Percentiles rank a stretch among this genome's conserved stretches.
Evolutionary conservation across 73 alveolate genomes (phyloP).

Genomic region (Breviolum minutum): DNA sequence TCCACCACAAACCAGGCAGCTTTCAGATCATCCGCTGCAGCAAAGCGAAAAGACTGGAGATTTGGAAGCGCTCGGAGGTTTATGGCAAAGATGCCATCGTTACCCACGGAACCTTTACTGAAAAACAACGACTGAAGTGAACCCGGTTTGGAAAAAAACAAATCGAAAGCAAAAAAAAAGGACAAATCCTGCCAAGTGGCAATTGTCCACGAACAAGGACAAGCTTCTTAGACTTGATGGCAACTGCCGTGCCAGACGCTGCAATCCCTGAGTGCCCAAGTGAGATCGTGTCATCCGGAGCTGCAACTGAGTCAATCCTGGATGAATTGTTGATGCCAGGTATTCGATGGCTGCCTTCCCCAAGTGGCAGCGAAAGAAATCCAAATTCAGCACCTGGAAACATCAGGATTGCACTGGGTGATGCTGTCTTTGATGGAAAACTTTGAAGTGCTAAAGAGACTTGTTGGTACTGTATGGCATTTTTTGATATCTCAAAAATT

Average conservation of each 20-base stretch:
- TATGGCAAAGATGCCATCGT: slow-evolving; percentile 20
- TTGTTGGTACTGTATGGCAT: too few relatives aligned
- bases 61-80: slow-evolving; percentile 6
- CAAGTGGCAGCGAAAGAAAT: slow-evolving; percentile 33
- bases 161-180: too few relatives aligned
- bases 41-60: not conserved
- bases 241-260: not conserved
- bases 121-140: not conserved
- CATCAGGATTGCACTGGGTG: not conserved
- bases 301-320: not conserved
- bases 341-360: slow-evolving; percentile 16
- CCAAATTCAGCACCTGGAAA: slow-evolving; percentile 33
- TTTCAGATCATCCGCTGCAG: not conserved
- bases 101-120: not conserved
- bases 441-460: too few relatives aligned
- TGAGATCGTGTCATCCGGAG: slow-evolving; percentile 22
- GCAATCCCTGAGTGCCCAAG: slow-evolving; percentile 12
- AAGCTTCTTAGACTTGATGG: not conserved
- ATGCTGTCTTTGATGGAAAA: not conserved
- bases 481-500: too few relatives aligned
- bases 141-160: not conserved
- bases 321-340: not conserved
- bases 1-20: not conserved
- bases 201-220: not conserved
- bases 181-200: not conserved